Conservation (phyloP, 2,329 filamentous ascomycete species). For the Fusarium concolor region DNA sequence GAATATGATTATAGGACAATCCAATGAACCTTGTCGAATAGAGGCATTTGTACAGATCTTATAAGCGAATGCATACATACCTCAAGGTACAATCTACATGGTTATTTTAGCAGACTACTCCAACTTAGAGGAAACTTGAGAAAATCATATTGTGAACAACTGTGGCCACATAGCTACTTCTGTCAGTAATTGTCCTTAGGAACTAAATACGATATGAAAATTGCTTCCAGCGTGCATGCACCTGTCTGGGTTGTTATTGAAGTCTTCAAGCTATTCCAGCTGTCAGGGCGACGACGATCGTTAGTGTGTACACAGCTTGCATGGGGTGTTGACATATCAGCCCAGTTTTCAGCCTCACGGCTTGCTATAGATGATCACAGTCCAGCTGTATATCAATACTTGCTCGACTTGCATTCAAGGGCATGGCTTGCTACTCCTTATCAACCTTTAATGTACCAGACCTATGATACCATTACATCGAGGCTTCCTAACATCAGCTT, state of each 20-base stretch:
- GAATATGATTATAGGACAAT: not conserved
- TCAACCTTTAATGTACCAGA: not conserved
- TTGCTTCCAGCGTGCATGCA: not conserved
- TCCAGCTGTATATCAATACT: not conserved
- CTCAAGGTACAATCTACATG: not conserved
- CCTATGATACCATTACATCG: not conserved
- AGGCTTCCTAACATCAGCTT: not conserved
- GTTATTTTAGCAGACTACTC: not conserved
- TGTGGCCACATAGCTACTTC: not conserved
- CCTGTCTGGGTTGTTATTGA: not conserved
- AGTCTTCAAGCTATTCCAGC: not conserved
- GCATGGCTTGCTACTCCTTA: not conserved
- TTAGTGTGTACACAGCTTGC: not conserved
- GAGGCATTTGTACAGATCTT: not conserved
- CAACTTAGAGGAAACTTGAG: not conserved
- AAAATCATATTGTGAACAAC: not conserved
- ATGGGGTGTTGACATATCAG: constrained; percentile 8
- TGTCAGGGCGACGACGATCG: not conserved
- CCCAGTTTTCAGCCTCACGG: constrained; percentile 14
- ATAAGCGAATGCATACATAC: not conserved
- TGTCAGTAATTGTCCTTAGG: not conserved
- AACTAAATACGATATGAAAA: not conserved
- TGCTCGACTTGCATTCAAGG: not conserved
- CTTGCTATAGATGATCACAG: not conserved
- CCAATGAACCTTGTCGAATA: not conserved